phyloP scores from a whole-genome alignment of 148 eudicot genomes.

The Chenopodium berlandieri region DNA sequence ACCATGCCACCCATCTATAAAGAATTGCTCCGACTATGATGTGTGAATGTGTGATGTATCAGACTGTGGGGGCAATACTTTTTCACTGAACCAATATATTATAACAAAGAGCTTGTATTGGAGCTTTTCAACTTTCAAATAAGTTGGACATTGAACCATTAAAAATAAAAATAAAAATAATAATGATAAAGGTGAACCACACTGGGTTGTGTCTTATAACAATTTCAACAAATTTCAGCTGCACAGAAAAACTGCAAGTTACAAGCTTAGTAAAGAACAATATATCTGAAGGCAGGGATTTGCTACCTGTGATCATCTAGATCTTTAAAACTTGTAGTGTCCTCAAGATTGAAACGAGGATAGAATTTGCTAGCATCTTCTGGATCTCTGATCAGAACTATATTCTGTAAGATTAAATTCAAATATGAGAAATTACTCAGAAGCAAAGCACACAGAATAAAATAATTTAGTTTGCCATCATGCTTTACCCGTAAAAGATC shows the following conservation, averaged over 20 bases:
- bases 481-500: constrained; percentile 70
- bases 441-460: background rate
- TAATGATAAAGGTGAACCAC: background rate
- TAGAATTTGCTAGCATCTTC: constrained; percentile 79
- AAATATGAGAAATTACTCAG: constrained; percentile 6
- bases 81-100: background rate
- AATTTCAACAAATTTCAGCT: background rate
- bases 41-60: background rate
- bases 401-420: constrained; percentile 47
- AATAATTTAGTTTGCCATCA: background rate
- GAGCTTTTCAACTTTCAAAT: background rate
- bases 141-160: background rate
- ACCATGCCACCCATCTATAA: background rate
- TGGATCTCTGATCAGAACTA: constrained; percentile 86
- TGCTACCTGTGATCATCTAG: constrained; percentile 83
- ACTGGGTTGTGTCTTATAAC: background rate
- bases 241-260: background rate
- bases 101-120: background rate
- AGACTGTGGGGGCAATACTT: background rate
- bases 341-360: constrained; percentile 96
- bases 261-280: background rate
- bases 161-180: background rate
- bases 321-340: constrained; percentile 79
- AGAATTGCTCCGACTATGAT: background rate
- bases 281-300: background rate